Evolutionary conservation across 768 basidiomycete species (phyloP), one percentile per base, ranked within the genome.

Genomic region (Leccinum incarnatum): DNA sequence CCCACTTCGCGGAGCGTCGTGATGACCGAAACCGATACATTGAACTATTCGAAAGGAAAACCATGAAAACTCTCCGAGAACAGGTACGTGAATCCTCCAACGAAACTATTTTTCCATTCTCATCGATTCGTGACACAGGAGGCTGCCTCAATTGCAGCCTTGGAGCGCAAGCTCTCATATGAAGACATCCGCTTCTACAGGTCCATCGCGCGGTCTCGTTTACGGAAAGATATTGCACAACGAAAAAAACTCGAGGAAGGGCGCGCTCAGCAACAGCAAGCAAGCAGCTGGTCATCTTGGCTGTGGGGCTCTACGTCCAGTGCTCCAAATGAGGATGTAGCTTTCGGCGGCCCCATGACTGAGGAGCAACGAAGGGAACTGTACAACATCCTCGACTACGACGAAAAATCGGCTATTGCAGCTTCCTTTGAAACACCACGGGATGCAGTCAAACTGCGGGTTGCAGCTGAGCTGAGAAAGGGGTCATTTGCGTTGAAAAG

Each of bases 171-270:
- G 70, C 79, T 98, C 29, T 81, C 87, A 0, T 98, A 98, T 65
- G 93, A 96, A 72, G 97, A 98, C 67, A 87, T 99, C 53, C 88
- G 96, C 4, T 97, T 98, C 75, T 99, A 98, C 76, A 86, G 97
- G 32, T 98, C 95, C 4, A 93, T 98, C 60, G 92, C 94, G 0
- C 87, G 92, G 27, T 93, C 93, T 2, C 86, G 86, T 62, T 78
- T 96, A 15, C 86, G 88, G 65, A 94, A 98, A 71, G 94, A 98
- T 66, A 79, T 84, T 21, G 91, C 85, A 2, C 76, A 88, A 36
- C 76, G 79, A 51, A 82, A 82, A 64, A 86, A 85, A 66, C 73
- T 81, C 42, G 81, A 93, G 55, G 89, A 91, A 66, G 86, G 86
- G 53, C 83, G 86, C 67, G 81, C 80, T 68, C 79, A 81, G 56